phyloP scores from a whole-genome alignment of 2,329 filamentous ascomycete species.

The Neonectria hederae region DNA sequence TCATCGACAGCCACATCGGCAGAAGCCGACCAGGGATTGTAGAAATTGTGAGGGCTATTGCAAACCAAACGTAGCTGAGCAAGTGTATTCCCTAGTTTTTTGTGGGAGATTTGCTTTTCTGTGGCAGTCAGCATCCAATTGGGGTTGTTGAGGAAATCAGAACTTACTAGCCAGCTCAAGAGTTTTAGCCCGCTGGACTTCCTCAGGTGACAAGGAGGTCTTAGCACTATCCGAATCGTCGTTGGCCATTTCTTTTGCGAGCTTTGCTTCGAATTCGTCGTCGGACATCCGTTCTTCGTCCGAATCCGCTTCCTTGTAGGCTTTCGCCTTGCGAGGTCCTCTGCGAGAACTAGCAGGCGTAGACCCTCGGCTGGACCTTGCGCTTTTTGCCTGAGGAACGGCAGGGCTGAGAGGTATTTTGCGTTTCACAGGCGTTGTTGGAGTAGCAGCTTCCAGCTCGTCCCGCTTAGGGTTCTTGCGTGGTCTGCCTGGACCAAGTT shows the following conservation, averaged over 20 bases:
- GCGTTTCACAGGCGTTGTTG: slow-evolving; percentile 43
- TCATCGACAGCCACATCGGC: slow-evolving; percentile 74
- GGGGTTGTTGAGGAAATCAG: fast-evolving
- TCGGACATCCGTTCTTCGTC: slow-evolving; percentile 77
- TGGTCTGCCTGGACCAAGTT: slow-evolving; percentile 42
- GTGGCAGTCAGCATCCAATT: slow-evolving; percentile 38
- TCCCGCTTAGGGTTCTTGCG: slow-evolving; percentile 39
- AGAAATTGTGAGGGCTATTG: slow-evolving; percentile 96
- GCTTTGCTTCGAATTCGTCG: slow-evolving; percentile 81
- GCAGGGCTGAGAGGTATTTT: slow-evolving; percentile 44
- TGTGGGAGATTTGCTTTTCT: slow-evolving; percentile 86
- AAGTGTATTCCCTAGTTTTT: slow-evolving; percentile 92
- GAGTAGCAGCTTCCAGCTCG: slow-evolving; percentile 29
- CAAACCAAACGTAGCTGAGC: slow-evolving; percentile 93
- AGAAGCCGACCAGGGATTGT: slow-evolving; percentile 81
- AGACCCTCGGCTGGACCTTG: slow-evolving; percentile 77
- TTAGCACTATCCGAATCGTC: slow-evolving; percentile 48
- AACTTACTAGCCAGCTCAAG: slow-evolving; percentile 79
- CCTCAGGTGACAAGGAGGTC: slow-evolving; percentile 63
- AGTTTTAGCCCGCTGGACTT: slow-evolving; percentile 71
- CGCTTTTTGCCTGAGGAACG: slow-evolving; percentile 68
- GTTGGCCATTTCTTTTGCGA: slow-evolving; percentile 69
- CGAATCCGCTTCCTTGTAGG: slow-evolving; percentile 65
- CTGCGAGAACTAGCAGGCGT: slow-evolving; percentile 71
- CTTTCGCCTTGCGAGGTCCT: slow-evolving; percentile 59